Base-by-base conservation (phyloP, 192 early-diverging fungal species). In the Entophlyctis luteolus region DNA sequence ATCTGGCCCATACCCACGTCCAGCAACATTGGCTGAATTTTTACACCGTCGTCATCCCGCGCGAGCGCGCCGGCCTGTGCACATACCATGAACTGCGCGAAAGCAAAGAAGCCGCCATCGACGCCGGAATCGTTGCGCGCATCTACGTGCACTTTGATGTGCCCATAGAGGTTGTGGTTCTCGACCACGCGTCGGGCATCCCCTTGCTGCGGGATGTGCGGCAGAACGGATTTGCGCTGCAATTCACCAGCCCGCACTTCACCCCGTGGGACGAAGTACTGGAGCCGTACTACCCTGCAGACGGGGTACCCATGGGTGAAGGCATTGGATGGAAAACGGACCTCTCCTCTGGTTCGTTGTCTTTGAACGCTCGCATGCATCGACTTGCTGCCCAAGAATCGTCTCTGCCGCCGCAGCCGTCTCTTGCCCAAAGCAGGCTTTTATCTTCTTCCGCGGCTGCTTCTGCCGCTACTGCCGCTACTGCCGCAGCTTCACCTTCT, bases 201-300 rank as follows among this genome's bases (percentile, higher is more conserved):
- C 80, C 80, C 14, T 36, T 82, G 0, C 28, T 77, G 1, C 42
- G 65, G n/a, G 80, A 82, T 38, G 22, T 63, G 55, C 46, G 80
- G 37, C n/a, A n/a, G n/a, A n/a, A 55, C 4, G 20, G 62, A 20
- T 49, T 82, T 27, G 75, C 71, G 3, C n/a, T 82, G 47, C 68
- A 76, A 48, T 77, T 82, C 48, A 66, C 74, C n/a, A 71, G 67
- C 38, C 80, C 80, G 45, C 77, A 79, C 46, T 82, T 77, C 52
- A 75, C 74, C 32, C 80, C 80, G 18, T 82, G 80, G 80, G 80
- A 82, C 54, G 75, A 79, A 33, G 53, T 79, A 20, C 71, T 77
- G 55, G 75, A 72, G 48, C 48, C 60, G 32, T 63, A 49, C 29
- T n/a, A 29, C 1, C 60, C 60, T 0, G 28, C 16, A 28, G 42